Evolutionary conservation across 2,329 filamentous ascomycete species (phyloP).

Genomic region (Lithohypha guttulata): DNA sequence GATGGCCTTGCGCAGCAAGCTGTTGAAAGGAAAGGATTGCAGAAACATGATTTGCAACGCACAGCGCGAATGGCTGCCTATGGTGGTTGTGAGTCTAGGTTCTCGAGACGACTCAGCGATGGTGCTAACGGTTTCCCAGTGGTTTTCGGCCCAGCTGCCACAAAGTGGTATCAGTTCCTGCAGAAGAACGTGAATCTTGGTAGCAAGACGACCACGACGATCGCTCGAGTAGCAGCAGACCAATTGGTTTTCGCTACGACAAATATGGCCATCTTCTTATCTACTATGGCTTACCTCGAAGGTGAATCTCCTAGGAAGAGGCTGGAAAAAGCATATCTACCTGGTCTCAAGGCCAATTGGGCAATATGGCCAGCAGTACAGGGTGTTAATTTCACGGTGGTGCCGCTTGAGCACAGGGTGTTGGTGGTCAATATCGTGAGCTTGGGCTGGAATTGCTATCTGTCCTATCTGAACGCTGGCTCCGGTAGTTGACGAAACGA

Average conservation of each 20-base stretch:
- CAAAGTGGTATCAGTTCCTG: slow-evolving; percentile 76
- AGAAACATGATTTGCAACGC: slow-evolving; percentile 57
- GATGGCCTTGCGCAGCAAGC: slow-evolving; percentile 85
- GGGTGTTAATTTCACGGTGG: slow-evolving; percentile 73
- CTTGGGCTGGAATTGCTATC: slow-evolving; percentile 52
- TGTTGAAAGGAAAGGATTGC: slow-evolving; percentile 67
- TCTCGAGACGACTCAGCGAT: background rate
- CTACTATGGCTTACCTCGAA: slow-evolving; percentile 74
- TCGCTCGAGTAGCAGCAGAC: slow-evolving; percentile 68
- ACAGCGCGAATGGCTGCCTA: slow-evolving; percentile 41
- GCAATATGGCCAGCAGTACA: slow-evolving; percentile 81
- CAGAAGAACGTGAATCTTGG: slow-evolving; percentile 57
- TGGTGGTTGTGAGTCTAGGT: slow-evolving; percentile 34
- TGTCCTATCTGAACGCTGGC: slow-evolving; percentile 42
- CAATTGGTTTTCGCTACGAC: slow-evolving; percentile 75
- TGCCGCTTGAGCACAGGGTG: slow-evolving; percentile 73
- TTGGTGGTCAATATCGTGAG: slow-evolving; percentile 77
- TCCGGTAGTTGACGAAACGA: too few relatives aligned
- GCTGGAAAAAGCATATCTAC: slow-evolving; percentile 57
- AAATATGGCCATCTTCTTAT: slow-evolving; percentile 71
- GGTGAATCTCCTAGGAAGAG: slow-evolving; percentile 57
- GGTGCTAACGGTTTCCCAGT: slow-evolving; percentile 33
- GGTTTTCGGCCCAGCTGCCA: slow-evolving; percentile 79
- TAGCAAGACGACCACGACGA: slow-evolving; percentile 56
- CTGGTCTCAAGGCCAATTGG: slow-evolving; percentile 72